These are phyloP conservation scores for Penicillium crystallinum DNA, from an alignment of 495 filamentous ascomycete species.

Conservation along the genomic window DNA sequence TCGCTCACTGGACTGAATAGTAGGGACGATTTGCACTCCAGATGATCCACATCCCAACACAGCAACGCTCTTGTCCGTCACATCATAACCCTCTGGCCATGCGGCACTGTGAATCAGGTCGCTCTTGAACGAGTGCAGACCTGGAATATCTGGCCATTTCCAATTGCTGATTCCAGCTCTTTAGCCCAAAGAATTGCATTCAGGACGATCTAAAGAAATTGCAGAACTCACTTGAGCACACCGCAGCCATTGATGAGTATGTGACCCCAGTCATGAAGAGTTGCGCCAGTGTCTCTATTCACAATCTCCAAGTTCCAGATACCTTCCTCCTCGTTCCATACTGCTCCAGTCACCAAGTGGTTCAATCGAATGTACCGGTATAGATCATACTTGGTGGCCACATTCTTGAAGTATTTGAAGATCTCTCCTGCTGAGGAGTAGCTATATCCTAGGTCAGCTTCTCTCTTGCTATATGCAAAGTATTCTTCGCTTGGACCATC, in stretches of 20 bases:
- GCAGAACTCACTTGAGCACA: not conserved
- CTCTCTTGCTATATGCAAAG: no score
- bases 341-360: constrained; percentile 20
- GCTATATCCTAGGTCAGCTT: constrained; percentile 22
- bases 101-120: not conserved
- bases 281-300: not conserved
- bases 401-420: constrained; percentile 40
- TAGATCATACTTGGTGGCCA: constrained; percentile 26
- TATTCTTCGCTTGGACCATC: no score
- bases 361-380: constrained; percentile 20
- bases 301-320: constrained; percentile 39
- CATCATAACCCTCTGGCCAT: not conserved
- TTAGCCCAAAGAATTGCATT: not conserved
- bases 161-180: not conserved
- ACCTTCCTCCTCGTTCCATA: constrained; percentile 27
- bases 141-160: not conserved
- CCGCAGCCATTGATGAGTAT: not conserved
- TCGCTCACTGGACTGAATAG: not conserved
- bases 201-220: not conserved
- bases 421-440: constrained; percentile 50
- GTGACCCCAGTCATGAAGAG: not conserved
- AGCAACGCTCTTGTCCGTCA: not conserved
- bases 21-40: not conserved
- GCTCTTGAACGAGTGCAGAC: not conserved
- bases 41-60: not conserved